Percentiles rank a stretch among this genome's conserved stretches.
Conservation (phyloP, 352 stramenopile genomes). For the Pythium chondricola region DNA sequence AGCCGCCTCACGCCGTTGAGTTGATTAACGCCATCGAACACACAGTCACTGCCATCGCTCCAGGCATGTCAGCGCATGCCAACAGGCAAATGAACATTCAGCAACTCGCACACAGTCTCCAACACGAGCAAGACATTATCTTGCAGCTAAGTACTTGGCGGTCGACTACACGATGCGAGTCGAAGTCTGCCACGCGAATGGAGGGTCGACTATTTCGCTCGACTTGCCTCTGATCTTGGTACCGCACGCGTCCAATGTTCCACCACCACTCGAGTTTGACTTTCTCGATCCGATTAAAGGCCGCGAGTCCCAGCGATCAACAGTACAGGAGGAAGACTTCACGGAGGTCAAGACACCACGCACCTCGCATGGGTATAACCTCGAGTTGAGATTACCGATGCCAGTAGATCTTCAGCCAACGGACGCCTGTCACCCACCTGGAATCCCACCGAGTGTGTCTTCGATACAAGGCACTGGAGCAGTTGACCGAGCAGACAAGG, state of each 20-base stretch:
- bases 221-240: conserved; percentile 4
- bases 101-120: neutral
- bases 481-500: too few relatives aligned
- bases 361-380: too few relatives aligned
- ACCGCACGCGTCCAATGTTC: neutral
- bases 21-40: neutral
- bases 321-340: neutral
- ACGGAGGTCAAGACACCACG: neutral
- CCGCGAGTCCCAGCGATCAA: neutral
- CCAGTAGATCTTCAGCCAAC: too few relatives aligned
- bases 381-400: too few relatives aligned
- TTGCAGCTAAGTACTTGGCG: neutral
- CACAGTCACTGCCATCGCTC: neutral
- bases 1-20: neutral
- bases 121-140: neutral
- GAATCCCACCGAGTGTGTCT: too few relatives aligned
- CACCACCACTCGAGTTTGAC: neutral
- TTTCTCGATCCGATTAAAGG: neutral
- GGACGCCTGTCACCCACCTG: too few relatives aligned
- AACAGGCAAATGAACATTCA: conserved; percentile 1
- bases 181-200: conserved; percentile 2
- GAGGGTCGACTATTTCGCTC: conserved; percentile 3
- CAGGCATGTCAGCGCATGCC: neutral
- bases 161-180: conserved; percentile 1
- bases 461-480: too few relatives aligned